phyloP scores from a whole-genome alignment of 1,284 basidiomycete genomes.

The Earliella scabrosa region DNA sequence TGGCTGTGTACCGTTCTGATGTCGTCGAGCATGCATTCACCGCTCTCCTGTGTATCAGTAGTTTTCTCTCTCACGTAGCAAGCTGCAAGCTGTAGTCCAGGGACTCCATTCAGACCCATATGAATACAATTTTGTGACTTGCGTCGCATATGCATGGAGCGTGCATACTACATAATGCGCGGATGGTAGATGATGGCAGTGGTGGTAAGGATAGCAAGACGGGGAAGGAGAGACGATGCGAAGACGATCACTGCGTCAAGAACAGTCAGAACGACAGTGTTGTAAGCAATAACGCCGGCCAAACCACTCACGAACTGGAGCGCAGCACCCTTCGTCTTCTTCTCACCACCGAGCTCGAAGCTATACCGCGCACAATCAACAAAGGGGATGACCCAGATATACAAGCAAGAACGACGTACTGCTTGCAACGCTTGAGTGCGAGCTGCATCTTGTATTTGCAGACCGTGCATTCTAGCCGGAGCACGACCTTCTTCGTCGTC shows the following conservation, averaged over 20 bases:
- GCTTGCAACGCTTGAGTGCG: slow-evolving; percentile 98
- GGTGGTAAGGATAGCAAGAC: slow-evolving; percentile 19
- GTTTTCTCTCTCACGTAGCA: neutral
- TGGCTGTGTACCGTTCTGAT: neutral
- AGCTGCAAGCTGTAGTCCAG: slow-evolving; percentile 8
- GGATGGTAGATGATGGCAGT: slow-evolving; percentile 15
- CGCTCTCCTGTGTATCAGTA: neutral
- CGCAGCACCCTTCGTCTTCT: slow-evolving; percentile 98
- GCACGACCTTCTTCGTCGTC: slow-evolving; percentile 99
- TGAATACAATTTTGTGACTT: slow-evolving; percentile 27
- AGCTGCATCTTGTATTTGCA: slow-evolving; percentile 99
- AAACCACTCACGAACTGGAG: slow-evolving; percentile 81
- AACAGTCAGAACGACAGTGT: neutral
- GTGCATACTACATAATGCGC: slow-evolving; percentile 29
- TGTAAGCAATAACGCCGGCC: no score
- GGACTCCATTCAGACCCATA: slow-evolving; percentile 24
- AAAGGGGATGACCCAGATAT: neutral
- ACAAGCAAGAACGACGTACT: slow-evolving; percentile 57
- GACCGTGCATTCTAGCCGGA: slow-evolving; percentile 95
- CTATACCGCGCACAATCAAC: slow-evolving; percentile 44
- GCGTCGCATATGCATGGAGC: slow-evolving; percentile 25
- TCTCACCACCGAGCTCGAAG: slow-evolving; percentile 99
- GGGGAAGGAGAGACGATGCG: slow-evolving; percentile 17
- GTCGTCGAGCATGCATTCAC: neutral
- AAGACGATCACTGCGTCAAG: slow-evolving; percentile 28